A percentile compares a stretch with the other conserved stretches of the same genome.
Evolutionary conservation across 1,139 yeast species (phyloP).

Genomic region (Entelexis paramagnoliae): DNA sequence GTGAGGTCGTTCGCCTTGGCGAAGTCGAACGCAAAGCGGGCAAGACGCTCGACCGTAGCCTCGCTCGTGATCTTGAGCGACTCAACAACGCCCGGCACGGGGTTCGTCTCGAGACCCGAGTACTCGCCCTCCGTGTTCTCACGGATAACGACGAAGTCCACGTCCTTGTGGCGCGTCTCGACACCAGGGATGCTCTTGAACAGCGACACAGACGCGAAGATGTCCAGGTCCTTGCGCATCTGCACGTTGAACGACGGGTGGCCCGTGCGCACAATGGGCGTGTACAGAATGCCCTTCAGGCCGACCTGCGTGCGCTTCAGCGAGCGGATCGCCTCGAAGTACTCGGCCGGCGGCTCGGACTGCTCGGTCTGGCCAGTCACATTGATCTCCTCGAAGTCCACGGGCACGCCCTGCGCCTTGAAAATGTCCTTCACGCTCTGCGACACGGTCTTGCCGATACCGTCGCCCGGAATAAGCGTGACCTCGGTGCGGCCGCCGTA

Average conservation of each 20-base stretch:
- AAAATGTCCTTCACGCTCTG: slow-evolving; percentile 87
- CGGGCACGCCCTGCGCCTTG: slow-evolving; percentile 75
- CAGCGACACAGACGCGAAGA: slow-evolving; percentile 85
- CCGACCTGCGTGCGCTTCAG: slow-evolving; percentile 95
- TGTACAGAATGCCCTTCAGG: slow-evolving; percentile 88
- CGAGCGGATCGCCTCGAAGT: slow-evolving; percentile 80
- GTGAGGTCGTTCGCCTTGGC: slow-evolving; percentile 88
- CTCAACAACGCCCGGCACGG: slow-evolving; percentile 88
- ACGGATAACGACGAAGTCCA: slow-evolving; percentile 71
- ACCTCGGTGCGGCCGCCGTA: slow-evolving; percentile 92
- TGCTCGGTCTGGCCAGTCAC: slow-evolving; percentile 69
- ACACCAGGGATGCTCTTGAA: slow-evolving; percentile 95
- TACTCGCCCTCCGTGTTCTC: slow-evolving; percentile 98
- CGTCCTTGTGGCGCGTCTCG: slow-evolving; percentile 73
- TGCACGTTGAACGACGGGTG: slow-evolving; percentile 89
- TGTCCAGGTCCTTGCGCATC: slow-evolving; percentile 88
- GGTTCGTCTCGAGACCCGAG: slow-evolving; percentile 92
- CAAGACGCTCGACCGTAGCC: slow-evolving; percentile 92
- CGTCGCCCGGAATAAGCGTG: slow-evolving; percentile 92
- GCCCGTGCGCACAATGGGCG: slow-evolving; percentile 66
- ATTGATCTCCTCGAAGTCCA: slow-evolving; percentile 87
- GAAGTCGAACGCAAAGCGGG: slow-evolving; percentile 93
- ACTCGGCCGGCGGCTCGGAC: slow-evolving; percentile 43
- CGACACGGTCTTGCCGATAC: slow-evolving; percentile 94
- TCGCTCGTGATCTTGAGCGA: slow-evolving; percentile 91